Evolutionary conservation across 495 filamentous ascomycete genomes (phyloP).

Genomic region (Podospora fimiseda): DNA sequence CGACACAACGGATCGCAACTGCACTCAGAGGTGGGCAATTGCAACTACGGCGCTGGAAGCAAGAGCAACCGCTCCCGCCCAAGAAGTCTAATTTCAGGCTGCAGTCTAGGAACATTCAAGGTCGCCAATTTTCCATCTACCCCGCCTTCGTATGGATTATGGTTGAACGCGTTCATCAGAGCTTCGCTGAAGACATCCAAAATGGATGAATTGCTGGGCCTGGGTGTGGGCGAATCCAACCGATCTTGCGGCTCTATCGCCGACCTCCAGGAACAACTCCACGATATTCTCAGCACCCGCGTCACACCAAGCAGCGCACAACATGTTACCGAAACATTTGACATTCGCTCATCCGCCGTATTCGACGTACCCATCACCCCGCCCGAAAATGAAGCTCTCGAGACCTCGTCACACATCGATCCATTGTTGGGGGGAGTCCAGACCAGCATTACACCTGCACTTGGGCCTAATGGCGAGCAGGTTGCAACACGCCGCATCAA

Average conservation of each 20-base stretch:
- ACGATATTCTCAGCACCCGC: constrained; percentile 26
- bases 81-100: too few relatives aligned
- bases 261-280: constrained; percentile 35
- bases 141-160: neutral
- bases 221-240: constrained; percentile 23
- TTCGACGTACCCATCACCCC: constrained; percentile 31
- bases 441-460: constrained; percentile 8
- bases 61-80: neutral
- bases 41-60: neutral
- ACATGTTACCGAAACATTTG: constrained; percentile 33
- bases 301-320: constrained; percentile 37
- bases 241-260: constrained; percentile 31
- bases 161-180: too few relatives aligned
- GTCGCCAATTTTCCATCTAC: neutral
- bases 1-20: neutral
- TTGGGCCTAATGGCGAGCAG: constrained; percentile 4
- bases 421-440: constrained; percentile 23
- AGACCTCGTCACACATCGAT: constrained; percentile 20
- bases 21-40: neutral
- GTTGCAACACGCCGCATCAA: constrained; percentile 16
- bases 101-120: too few relatives aligned
- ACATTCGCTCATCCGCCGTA: constrained; percentile 29
- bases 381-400: constrained; percentile 23
- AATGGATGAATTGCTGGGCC: constrained; percentile 34
- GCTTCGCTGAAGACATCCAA: too few relatives aligned